Base-by-base conservation (phyloP, 345 rosid genomes). In the Rubroshorea leprosula region DNA sequence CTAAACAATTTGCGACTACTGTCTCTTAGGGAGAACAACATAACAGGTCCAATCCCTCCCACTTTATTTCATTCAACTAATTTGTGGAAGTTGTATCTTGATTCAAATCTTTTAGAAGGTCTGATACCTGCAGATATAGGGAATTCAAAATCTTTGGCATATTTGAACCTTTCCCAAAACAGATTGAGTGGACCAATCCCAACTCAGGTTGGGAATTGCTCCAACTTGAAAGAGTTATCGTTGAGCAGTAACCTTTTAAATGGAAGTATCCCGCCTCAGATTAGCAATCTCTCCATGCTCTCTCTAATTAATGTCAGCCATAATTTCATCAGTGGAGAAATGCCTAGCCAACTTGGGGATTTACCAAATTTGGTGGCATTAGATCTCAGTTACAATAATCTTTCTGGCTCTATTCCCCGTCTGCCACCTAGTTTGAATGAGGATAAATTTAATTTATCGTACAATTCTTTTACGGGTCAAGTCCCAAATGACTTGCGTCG, bases 51-150 rank as follows among this genome's bases (percentile, higher is more conserved):
- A 38, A 61, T 64, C 13, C 61, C 69, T 21, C 13, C 19, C 0
- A 13, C 47, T 38, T 1, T 52, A 0, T 5, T 41, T 20, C 1
- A 26, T 5, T n/a, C 53, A 14, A 13, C 14, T 4, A 48, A n/a
- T 31, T 26, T 58, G 19, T 0, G 0, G 0, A 0, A 0, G 3
- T 10, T 51, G 39, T 12, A 21, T 38, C 23, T 20, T 54, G 45
- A 60, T 54, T 54, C 50, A 12, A 47, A 47, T 47, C 23, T 47
- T 0, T 19, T 47, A 47, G 51, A 19, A 17, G 51, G 51, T 47
- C 2, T 19, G 12, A 47, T 47, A 47, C 51, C 51, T 20, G 9
- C 11, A 17, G 51, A 17, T 3, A 47, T 47, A 17, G 22, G 52
- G 23, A 18, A 20, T 49, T 22, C 18, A 13, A 49, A 19, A 49